Evolutionary conservation across 441 rosid species (phyloP).

Genomic region (Mallotus japonicus): DNA sequence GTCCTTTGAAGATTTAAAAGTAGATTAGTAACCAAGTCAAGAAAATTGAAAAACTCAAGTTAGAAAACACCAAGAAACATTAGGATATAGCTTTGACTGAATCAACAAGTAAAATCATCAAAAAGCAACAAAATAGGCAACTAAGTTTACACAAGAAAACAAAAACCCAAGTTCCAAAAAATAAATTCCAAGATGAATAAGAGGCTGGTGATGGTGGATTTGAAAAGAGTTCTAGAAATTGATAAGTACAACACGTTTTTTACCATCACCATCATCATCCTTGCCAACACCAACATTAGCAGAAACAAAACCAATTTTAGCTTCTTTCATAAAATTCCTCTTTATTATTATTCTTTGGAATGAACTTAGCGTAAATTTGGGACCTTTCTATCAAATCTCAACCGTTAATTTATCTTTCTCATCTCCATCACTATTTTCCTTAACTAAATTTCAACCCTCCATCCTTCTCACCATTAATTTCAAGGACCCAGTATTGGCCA

Average conservation of each 20-base stretch:
- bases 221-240: slow-evolving; percentile 28
- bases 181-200: slow-evolving; percentile 3
- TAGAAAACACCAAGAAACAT: too few relatives aligned
- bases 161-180: too few relatives aligned
- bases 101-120: too few relatives aligned
- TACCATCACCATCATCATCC: not conserved
- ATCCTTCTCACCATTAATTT: slow-evolving; percentile 53
- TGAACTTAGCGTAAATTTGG: slow-evolving; percentile 71
- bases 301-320: slow-evolving; percentile 22
- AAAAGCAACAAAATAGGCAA: too few relatives aligned
- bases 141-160: too few relatives aligned
- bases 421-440: slow-evolving; percentile 32
- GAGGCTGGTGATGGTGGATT: slow-evolving; percentile 8
- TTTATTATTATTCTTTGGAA: slow-evolving; percentile 68
- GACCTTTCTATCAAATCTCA: slow-evolving; percentile 96
- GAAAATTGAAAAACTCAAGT: too few relatives aligned
- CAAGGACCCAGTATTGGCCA: slow-evolving; percentile 77
- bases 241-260: not conserved
- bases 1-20: too few relatives aligned
- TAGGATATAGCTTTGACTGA: too few relatives aligned
- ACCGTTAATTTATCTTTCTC: slow-evolving; percentile 46
- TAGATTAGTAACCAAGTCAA: too few relatives aligned
- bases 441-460: slow-evolving; percentile 75
- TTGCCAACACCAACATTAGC: too few relatives aligned
- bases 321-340: slow-evolving; percentile 82